Percentiles rank a stretch among this genome's conserved stretches.
Evolutionary conservation across 2,329 filamentous ascomycete species (phyloP).

Genomic region (Nemania sp.): DNA sequence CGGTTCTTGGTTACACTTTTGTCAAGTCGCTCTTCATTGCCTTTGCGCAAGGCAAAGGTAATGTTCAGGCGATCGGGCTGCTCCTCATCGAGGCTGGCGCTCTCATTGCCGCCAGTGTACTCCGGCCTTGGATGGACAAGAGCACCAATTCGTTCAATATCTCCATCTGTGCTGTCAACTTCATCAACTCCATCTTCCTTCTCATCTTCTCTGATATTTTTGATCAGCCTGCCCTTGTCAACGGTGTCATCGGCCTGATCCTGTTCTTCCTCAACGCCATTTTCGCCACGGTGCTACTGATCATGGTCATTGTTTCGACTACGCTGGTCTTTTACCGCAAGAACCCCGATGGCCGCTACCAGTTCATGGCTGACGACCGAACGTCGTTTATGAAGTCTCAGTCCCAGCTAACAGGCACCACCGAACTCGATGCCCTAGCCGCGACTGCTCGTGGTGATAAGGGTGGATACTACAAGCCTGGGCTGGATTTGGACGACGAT

Average conservation of each 20-base stretch:
- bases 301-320: slow-evolving; percentile 73
- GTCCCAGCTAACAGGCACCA: slow-evolving; percentile 68
- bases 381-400: slow-evolving; percentile 91
- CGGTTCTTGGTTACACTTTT: slow-evolving; percentile 70
- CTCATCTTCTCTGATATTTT: slow-evolving; percentile 83
- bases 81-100: slow-evolving; percentile 74
- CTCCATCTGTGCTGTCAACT: slow-evolving; percentile 78
- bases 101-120: slow-evolving; percentile 71
- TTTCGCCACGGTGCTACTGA: slow-evolving; percentile 73
- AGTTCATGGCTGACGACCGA: slow-evolving; percentile 86
- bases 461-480: slow-evolving; percentile 53
- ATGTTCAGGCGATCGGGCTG: slow-evolving; percentile 74
- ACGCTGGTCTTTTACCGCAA: slow-evolving; percentile 73
- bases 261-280: slow-evolving; percentile 82
- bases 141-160: slow-evolving; percentile 92
- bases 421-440: slow-evolving; percentile 80
- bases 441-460: slow-evolving; percentile 80
- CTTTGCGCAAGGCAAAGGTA: slow-evolving; percentile 67
- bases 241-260: slow-evolving; percentile 79
- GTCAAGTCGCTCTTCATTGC: slow-evolving; percentile 83
- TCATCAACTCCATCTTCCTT: slow-evolving; percentile 79
- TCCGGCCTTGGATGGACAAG: slow-evolving; percentile 94
- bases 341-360: slow-evolving; percentile 85
- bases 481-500: slow-evolving; percentile 71
- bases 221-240: slow-evolving; percentile 74